Conservation (phyloP, 768 basidiomycete species). For the Ramaria sp. region DNA sequence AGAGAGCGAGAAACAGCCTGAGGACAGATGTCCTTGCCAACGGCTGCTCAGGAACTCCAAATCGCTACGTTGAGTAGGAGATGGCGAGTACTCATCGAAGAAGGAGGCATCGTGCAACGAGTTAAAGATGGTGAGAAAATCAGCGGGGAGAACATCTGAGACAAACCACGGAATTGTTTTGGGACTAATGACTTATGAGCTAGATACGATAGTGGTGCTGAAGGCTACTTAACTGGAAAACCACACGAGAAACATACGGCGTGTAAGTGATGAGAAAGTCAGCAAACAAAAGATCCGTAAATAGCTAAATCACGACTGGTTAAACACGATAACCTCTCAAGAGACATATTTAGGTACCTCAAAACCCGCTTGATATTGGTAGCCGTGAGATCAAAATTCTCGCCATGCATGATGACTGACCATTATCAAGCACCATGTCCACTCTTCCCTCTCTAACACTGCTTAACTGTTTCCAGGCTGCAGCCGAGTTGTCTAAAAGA, state of each 20-base stretch:
- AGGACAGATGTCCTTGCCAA: conserved; percentile 62
- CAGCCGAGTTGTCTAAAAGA: conserved; percentile 69
- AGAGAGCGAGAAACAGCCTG: conserved; percentile 63
- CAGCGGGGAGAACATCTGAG: conserved; percentile 82
- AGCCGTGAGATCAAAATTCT: conserved; percentile 1
- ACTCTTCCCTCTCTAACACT: conserved; percentile 42
- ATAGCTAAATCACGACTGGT: conserved; percentile 46
- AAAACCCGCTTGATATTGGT: conserved; percentile 58
- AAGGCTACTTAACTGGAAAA: conserved; percentile 66
- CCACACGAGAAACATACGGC: conserved; percentile 67
- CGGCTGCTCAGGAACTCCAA: conserved; percentile 53
- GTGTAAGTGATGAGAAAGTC: conserved; percentile 90
- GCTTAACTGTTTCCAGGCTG: conserved; percentile 64
- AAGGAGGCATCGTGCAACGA: conserved; percentile 44
- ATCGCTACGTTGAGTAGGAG: conserved; percentile 25
- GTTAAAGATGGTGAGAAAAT: conserved; percentile 55
- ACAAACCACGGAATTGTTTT: conserved; percentile 98
- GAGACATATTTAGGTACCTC: conserved; percentile 42
- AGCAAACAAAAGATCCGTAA: conserved; percentile 87
- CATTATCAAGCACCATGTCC: conserved; percentile 89
- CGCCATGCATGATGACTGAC: conserved; percentile 27
- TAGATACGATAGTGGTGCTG: not conserved
- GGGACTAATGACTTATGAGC: conserved; percentile 39
- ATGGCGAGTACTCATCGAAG: conserved; percentile 36
- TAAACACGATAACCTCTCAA: not conserved